Evolutionary conservation across 176 grass and related monocot species (phyloP), one percentile per base, ranked within the genome.

Genomic region (Musa acuminata): DNA sequence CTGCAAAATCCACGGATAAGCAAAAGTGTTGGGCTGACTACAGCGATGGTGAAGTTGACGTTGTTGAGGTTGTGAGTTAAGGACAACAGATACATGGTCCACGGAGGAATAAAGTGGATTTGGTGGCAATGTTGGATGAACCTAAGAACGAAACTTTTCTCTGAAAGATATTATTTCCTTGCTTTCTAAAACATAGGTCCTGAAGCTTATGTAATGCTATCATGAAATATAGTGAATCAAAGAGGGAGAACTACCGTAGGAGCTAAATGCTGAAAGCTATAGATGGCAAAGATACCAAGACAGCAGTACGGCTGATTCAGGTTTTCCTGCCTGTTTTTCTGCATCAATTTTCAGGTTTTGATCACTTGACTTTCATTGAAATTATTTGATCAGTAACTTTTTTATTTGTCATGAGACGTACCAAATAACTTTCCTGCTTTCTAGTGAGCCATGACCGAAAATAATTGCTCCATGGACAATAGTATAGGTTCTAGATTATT

Each of bases 11-110:
- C 64, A 75, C 62, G 62, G 89, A 86, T 73, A 83, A 92, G 49
- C 62, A 72, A 21, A 88, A 92, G 83, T 87, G 80, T 58, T 96
- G 86, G 88, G 87, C 89, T 64, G 92, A 91, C 72, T 89, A 85
- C 70, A 89, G 92, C 23, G 89, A 96, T 52, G 74, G 85, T 74
- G 89, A 96, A 83, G 79, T 74, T 48, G 85, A 96, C 66, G 71
- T 75, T 35, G 79, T 87, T 84, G 89, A 89, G 82, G 80, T 89
- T 54, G 80, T 81, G 54, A 83, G 82, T 79, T 89, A 64, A 96
- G 49, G 7, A 27, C 59, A 79, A 55, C 55, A 53, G 53, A 53
- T 48, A 67, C 51, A 24, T 54, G 68, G 11, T 79, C 64, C n/a
- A 54, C 26, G 35, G 65, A 54, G 26, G 72, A 69, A 57, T 14